A percentile compares a stretch with the other conserved stretches of the same genome.
phyloP scores from a whole-genome alignment of 805 yeast species.

The Barnettozyma sp. region DNA sequence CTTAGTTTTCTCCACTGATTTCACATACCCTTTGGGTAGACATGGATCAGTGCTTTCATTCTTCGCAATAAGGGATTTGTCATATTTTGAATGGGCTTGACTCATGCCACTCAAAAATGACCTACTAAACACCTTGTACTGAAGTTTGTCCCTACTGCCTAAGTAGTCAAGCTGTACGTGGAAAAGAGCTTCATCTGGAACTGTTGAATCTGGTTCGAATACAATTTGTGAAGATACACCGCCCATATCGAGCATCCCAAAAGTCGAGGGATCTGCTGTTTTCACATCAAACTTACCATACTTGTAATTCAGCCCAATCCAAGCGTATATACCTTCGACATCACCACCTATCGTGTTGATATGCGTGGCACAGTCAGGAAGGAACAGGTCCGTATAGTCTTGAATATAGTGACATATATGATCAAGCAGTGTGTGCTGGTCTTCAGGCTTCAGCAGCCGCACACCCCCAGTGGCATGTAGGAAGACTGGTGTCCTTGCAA shows the following conservation, averaged over 20 bases:
- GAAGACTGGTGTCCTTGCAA: conserved; percentile 56
- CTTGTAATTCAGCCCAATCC: conserved; percentile 57
- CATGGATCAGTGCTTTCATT: conserved; percentile 44
- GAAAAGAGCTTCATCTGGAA: conserved; percentile 40
- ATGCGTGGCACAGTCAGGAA: conserved; percentile 59
- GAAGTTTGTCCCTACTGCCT: conserved; percentile 18
- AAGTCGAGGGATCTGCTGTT: conserved; percentile 37
- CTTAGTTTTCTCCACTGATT: conserved; percentile 11
- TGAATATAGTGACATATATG: conserved; percentile 45
- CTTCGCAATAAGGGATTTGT: conserved; percentile 28
- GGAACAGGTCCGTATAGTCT: conserved; percentile 39
- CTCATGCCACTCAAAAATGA: conserved; percentile 57
- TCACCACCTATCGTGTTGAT: conserved; percentile 58
- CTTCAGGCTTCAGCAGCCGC: conserved; percentile 48
- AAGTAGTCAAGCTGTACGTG: conserved; percentile 36
- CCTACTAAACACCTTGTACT: conserved; percentile 42
- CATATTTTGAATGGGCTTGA: conserved; percentile 45
- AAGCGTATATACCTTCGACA: conserved; percentile 58
- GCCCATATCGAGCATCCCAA: conserved; percentile 95
- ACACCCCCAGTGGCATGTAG: conserved; percentile 68
- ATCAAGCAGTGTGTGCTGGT: conserved; percentile 39
- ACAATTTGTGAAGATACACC: conserved; percentile 88
- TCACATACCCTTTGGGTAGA: conserved; percentile 39
- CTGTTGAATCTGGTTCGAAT: conserved; percentile 48
- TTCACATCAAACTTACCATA: conserved; percentile 34